phyloP scores from a whole-genome alignment of 2,329 filamentous ascomycete species.

The Arthrinium puccinioides region DNA sequence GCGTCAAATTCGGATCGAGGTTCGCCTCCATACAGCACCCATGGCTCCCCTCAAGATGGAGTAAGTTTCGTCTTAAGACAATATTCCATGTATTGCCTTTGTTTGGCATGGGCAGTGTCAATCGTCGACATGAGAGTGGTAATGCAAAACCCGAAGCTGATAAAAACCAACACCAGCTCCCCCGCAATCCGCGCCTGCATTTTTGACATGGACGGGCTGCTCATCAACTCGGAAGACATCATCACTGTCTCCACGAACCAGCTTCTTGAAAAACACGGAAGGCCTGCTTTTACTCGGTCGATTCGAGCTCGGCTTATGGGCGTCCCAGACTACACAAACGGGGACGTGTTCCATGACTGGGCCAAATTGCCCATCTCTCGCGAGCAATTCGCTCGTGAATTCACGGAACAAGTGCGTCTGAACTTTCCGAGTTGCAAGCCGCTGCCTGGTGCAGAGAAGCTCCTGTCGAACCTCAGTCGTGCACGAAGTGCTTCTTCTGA shows the following conservation, averaged over 20 bases:
- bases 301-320: slow-evolving; percentile 67
- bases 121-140: too few relatives aligned
- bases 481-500: slow-evolving; percentile 12
- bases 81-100: too few relatives aligned
- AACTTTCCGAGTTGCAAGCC: slow-evolving; percentile 38
- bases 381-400: slow-evolving; percentile 30
- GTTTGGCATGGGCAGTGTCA: too few relatives aligned
- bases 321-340: slow-evolving; percentile 39
- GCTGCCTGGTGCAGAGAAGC: slow-evolving; percentile 52
- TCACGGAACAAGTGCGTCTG: slow-evolving; percentile 14
- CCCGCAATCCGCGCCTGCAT: slow-evolving; percentile 60
- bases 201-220: slow-evolving; percentile 68
- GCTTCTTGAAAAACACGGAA: slow-evolving; percentile 52
- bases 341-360: slow-evolving; percentile 59
- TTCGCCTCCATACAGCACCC: too few relatives aligned
- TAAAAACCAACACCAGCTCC: too few relatives aligned
- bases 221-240: slow-evolving; percentile 66
- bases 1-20: too few relatives aligned
- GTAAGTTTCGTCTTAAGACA: too few relatives aligned
- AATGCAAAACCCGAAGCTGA: too few relatives aligned
- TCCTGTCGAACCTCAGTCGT: slow-evolving; percentile 40
- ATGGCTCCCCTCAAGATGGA: too few relatives aligned
- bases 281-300: slow-evolving; percentile 54
- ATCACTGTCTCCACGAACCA: slow-evolving; percentile 59
- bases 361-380: slow-evolving; percentile 56